A percentile compares a stretch with the other conserved stretches of the same genome.
Evolutionary conservation across 2,329 filamentous ascomycete genomes (phyloP).

Genomic region (Monilinia laxa): DNA sequence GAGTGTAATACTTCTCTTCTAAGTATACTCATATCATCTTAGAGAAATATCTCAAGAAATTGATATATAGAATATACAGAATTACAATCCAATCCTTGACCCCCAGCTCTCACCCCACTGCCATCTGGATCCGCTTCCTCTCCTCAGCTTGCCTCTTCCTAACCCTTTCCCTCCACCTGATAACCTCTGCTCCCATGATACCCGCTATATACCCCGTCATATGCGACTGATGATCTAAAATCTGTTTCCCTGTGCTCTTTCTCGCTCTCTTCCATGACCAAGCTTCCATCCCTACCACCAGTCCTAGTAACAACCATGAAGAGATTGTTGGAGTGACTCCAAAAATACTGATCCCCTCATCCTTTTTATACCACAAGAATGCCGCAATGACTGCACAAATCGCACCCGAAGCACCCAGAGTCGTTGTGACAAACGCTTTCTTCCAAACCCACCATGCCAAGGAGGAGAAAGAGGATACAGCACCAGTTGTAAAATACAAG

Average conservation of each 20-base stretch:
- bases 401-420: slow-evolving; percentile 66
- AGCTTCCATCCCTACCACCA: slow-evolving; percentile 52
- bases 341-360: slow-evolving; percentile 57
- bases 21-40: not conserved
- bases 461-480: slow-evolving; percentile 58
- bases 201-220: slow-evolving; percentile 42
- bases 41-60: not conserved
- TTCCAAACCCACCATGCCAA: slow-evolving; percentile 47
- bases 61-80: not conserved
- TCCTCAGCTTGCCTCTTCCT: slow-evolving; percentile 33
- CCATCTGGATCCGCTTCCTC: slow-evolving; percentile 29
- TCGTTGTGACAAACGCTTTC: slow-evolving; percentile 46
- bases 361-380: slow-evolving; percentile 59
- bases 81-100: not conserved
- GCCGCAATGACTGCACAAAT: slow-evolving; percentile 61
- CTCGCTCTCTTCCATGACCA: slow-evolving; percentile 42
- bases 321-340: slow-evolving; percentile 56
- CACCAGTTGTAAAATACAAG: slow-evolving; percentile 61
- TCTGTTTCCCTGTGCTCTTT: slow-evolving; percentile 19
- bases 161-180: slow-evolving; percentile 32
- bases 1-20: not conserved
- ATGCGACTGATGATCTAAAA: slow-evolving; percentile 44
- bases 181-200: slow-evolving; percentile 32
- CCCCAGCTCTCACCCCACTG: slow-evolving; percentile 4
- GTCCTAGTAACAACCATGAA: slow-evolving; percentile 53